phyloP scores from a whole-genome alignment of 768 basidiomycete genomes.

The Mycena leptocephala region DNA sequence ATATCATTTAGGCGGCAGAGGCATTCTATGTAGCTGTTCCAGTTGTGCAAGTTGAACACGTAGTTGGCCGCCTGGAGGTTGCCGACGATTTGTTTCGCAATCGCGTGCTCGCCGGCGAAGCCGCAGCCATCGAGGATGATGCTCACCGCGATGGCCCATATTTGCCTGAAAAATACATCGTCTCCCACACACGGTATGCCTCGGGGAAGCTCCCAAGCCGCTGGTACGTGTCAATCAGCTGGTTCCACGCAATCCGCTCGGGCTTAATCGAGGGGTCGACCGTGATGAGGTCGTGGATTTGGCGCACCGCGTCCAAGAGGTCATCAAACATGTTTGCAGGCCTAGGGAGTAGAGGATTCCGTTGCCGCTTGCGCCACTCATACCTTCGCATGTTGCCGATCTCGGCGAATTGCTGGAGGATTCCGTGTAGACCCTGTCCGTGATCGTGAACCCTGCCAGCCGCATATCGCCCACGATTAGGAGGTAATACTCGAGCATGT shows the following conservation, averaged over 20 bases:
- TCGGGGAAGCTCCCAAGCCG: conserved; percentile 81
- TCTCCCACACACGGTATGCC: conserved; percentile 87
- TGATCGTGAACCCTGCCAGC: conserved; percentile 69
- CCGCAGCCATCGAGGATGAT: conserved; percentile 92
- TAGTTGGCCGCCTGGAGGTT: conserved; percentile 68
- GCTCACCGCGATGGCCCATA: conserved; percentile 78
- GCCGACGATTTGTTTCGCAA: conserved; percentile 70
- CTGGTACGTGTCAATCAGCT: conserved; percentile 92
- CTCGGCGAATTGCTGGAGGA: conserved; percentile 71
- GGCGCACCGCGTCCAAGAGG: conserved; percentile 19
- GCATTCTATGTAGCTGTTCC: conserved; percentile 90
- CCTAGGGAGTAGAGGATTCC: neutral
- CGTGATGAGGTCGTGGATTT: conserved; percentile 57
- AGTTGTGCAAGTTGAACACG: conserved; percentile 75
- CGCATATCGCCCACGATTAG: conserved; percentile 89
- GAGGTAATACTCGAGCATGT: conserved; percentile 68
- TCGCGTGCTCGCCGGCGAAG: conserved; percentile 64
- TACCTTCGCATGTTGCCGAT: conserved; percentile 49
- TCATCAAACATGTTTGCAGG: conserved; percentile 21
- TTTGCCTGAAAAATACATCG: conserved; percentile 71
- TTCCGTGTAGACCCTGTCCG: conserved; percentile 77
- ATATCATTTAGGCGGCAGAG: conserved; percentile 81
- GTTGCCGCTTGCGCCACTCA: conserved; percentile 9
- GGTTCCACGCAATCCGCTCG: conserved; percentile 79
- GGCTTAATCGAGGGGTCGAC: conserved; percentile 67